These are phyloP conservation scores for Endoconidiophora laricicola DNA, from an alignment of 2,329 filamentous ascomycete genomes.

Conservation along the genomic window DNA sequence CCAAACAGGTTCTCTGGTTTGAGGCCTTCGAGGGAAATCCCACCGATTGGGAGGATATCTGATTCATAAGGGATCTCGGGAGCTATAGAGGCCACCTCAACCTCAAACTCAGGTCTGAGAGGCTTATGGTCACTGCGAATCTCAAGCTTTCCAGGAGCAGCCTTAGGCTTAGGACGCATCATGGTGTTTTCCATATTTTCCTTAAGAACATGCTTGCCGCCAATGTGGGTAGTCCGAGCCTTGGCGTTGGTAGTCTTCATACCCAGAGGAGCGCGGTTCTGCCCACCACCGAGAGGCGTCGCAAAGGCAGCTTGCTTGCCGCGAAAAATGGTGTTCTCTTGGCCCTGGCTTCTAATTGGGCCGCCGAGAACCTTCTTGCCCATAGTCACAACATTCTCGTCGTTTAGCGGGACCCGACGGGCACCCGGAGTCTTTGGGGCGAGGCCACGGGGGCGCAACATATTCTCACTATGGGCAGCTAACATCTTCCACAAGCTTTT, in stretches of 20 bases:
- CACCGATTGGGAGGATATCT: slow-evolving; percentile 45
- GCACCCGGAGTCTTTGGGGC: slow-evolving; percentile 65
- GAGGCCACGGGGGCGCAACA: slow-evolving; percentile 28
- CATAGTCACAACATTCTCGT: slow-evolving; percentile 51
- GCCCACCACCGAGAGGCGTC: slow-evolving; percentile 19
- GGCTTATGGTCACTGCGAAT: slow-evolving; percentile 22
- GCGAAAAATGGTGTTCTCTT: slow-evolving; percentile 9
- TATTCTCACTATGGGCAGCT: slow-evolving; percentile 64
- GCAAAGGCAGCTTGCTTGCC: slow-evolving; percentile 10
- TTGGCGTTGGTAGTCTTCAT: slow-evolving; percentile 97
- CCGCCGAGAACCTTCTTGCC: slow-evolving; percentile 10
- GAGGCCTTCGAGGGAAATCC: slow-evolving; percentile 39
- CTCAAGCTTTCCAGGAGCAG: slow-evolving; percentile 28
- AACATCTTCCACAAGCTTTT: slow-evolving; percentile 37
- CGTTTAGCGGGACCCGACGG: slow-evolving; percentile 51
- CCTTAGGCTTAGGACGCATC: slow-evolving; percentile 35
- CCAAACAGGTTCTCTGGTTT: slow-evolving; percentile 42
- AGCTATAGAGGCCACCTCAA: slow-evolving; percentile 73
- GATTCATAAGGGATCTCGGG: slow-evolving; percentile 51
- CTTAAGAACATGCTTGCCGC: slow-evolving; percentile 40
- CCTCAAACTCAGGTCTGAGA: slow-evolving; percentile 44
- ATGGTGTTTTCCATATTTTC: slow-evolving; percentile 39
- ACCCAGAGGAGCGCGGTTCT: slow-evolving; percentile 65
- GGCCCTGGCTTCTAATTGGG: slow-evolving; percentile 2
- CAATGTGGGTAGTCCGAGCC: slow-evolving; percentile 44